A percentile compares a stretch with the other conserved stretches of the same genome.
These are phyloP conservation scores for Sordariomycetes sp. DNA, from an alignment of 2,329 filamentous ascomycete genomes.

Conservation along the genomic window DNA sequence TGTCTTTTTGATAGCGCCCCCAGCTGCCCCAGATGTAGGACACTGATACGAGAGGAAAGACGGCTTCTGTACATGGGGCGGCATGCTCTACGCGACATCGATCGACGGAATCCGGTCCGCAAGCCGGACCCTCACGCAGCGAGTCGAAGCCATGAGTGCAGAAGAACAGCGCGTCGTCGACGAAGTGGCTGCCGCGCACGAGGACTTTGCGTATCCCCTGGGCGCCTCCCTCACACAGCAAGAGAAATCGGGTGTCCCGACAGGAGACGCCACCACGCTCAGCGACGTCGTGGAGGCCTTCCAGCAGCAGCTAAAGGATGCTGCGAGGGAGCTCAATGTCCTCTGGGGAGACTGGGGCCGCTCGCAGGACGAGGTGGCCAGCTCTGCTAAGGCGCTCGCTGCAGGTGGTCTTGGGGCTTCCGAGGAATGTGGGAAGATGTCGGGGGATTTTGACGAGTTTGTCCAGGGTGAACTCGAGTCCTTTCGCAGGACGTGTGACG, in stretches of 20 bases:
- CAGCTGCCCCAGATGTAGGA: background rate
- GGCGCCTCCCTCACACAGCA: background rate
- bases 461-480: background rate
- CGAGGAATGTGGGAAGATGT: background rate
- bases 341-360: conserved; percentile 1
- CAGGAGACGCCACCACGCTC: background rate
- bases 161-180: conserved; percentile 3
- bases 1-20: background rate
- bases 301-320: background rate
- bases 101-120: conserved; percentile 10
- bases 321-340: background rate
- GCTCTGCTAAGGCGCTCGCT: background rate
- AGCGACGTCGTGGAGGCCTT: background rate
- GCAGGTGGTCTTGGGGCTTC: background rate
- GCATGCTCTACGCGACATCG: conserved; percentile 25
- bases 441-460: background rate
- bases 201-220: background rate
- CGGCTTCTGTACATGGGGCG: conserved; percentile 23
- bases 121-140: background rate
- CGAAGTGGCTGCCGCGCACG: conserved; percentile 1
- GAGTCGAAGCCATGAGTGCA: conserved; percentile 1
- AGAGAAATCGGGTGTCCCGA: background rate
- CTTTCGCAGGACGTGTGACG: conserved; percentile 1
- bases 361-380: background rate
- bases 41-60: background rate